Evolutionary conservation across 2,329 filamentous ascomycete genomes (phyloP).

Genomic region (Balansia obtecta): DNA sequence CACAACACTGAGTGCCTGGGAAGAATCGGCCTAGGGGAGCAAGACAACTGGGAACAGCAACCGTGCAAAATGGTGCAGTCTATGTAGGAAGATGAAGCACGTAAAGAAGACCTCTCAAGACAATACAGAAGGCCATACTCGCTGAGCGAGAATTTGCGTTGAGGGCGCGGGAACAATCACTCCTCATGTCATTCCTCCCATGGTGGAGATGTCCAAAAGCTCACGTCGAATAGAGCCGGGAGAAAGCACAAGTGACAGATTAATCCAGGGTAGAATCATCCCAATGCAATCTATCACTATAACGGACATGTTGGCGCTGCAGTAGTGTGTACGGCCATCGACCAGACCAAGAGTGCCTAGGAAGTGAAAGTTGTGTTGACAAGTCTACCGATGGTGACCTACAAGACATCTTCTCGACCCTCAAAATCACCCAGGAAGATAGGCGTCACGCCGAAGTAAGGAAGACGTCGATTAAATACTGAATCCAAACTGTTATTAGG

Average conservation of each 20-base stretch:
- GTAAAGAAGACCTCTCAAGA: background rate
- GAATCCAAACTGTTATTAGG: background rate
- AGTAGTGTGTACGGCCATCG: background rate
- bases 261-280: conserved; percentile 1
- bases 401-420: background rate
- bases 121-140: background rate
- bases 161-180: background rate
- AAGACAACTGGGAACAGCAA: background rate
- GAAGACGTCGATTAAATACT: background rate
- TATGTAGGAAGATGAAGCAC: background rate
- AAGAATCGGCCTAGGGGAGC: background rate
- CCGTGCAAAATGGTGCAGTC: background rate
- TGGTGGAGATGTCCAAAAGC: conserved; percentile 1
- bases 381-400: background rate
- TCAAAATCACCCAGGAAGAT: background rate
- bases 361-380: background rate
- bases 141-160: background rate
- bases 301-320: background rate
- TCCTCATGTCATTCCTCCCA: conserved; percentile 2
- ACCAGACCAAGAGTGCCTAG: background rate
- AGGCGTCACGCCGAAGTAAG: background rate
- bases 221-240: conserved; percentile 1
- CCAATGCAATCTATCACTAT: conserved; percentile 2
- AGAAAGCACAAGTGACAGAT: no score
- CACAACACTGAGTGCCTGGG: background rate